Evolutionary conservation across 176 grass and related monocot species (phyloP), one percentile per base, ranked within the genome.

Genomic region (Phyllostachys edulis): DNA sequence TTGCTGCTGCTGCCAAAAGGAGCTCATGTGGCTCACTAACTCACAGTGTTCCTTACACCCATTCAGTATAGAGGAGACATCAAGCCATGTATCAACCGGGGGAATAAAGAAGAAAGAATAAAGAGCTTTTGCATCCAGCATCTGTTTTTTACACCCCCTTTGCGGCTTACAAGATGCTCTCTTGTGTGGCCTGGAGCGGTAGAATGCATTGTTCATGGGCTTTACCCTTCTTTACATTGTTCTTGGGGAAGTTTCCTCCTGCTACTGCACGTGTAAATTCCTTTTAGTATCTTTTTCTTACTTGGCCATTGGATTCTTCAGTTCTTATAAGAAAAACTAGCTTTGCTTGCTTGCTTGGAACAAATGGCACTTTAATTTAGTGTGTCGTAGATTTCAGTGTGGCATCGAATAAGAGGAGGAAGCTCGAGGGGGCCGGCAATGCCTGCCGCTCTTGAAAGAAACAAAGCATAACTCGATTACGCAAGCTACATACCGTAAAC

Each of bases 381-480:
- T 8, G 4, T 39, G 6, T 15, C n/a, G 36, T 86, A 66, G 59
- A 44, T 71, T 86, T 89, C 87, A 85, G 87, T 61, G 81, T 37
- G 6, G 66, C 42, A 63, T 40, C 42, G 17, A 80, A 45, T 36
- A 21, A 37, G 32, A 62, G 9, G 69, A 32, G 42, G 61, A 55
- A 76, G 75, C 81, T 69, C 76, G 71, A 87, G 50, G 37, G 37
- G 38, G 6, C 36, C 29, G 29, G 29, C 29, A 29, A 29, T 59
- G 71, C 39, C 1, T 67, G 79, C 41, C 50, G 32, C 26, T 89
- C 60, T 84, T 51, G 76, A 85, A 81, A 85, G 87, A 20, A 80
- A 75, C 87, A 75, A 89, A 55, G 76, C 69, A 85, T 84, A 80
- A 60, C 75, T 84, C 81, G 81, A 65, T 74, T 67, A 49, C 73